These are phyloP conservation scores for Jamesozyma hellenica DNA, from an alignment of 805 yeast genomes.

Conservation along the genomic window DNA sequence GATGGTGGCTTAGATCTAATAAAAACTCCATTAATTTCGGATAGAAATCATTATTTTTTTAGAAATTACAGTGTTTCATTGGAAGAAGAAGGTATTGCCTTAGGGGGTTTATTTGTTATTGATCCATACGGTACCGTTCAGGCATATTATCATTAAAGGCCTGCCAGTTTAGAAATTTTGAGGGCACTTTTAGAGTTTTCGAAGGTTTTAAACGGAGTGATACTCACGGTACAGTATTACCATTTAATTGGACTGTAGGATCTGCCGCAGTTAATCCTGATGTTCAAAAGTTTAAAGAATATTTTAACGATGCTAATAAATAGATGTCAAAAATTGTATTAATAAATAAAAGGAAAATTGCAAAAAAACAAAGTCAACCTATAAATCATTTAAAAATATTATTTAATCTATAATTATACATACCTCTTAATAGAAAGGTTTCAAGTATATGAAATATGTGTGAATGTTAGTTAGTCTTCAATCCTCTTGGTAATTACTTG, in stretches of 20 bases:
- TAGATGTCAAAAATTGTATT: not conserved
- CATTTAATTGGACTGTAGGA: slow-evolving; percentile 98
- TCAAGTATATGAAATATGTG: too few species aligned
- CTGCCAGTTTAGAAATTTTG: slow-evolving; percentile 96
- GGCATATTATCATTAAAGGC: slow-evolving; percentile 97
- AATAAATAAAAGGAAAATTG: not conserved
- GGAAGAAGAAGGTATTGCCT: slow-evolving; percentile 92
- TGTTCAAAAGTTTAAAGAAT: slow-evolving; percentile 66
- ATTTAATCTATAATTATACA: too few species aligned
- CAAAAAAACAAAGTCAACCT: not conserved
- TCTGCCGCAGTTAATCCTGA: slow-evolving; percentile 82
- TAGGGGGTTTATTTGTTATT: slow-evolving; percentile 95
- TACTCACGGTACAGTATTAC: slow-evolving; percentile 98
- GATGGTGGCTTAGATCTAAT: slow-evolving; percentile 97
- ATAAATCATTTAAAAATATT: too few species aligned
- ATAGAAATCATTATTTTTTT: slow-evolving; percentile 90
- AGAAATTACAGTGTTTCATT: slow-evolving; percentile 95
- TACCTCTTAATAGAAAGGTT: too few species aligned
- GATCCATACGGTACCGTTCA: slow-evolving; percentile 90
- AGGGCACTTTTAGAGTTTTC: slow-evolving; percentile 90
- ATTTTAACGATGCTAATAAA: slow-evolving; percentile 57
- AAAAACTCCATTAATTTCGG: slow-evolving; percentile 89
- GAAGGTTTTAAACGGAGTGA: slow-evolving; percentile 99
- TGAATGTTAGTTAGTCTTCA: too few species aligned
- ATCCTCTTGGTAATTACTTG: slow-evolving; percentile 52